These are phyloP conservation scores for Aspergillus ochraceus DNA, from an alignment of 2,329 filamentous ascomycete species.

Conservation along the genomic window DNA sequence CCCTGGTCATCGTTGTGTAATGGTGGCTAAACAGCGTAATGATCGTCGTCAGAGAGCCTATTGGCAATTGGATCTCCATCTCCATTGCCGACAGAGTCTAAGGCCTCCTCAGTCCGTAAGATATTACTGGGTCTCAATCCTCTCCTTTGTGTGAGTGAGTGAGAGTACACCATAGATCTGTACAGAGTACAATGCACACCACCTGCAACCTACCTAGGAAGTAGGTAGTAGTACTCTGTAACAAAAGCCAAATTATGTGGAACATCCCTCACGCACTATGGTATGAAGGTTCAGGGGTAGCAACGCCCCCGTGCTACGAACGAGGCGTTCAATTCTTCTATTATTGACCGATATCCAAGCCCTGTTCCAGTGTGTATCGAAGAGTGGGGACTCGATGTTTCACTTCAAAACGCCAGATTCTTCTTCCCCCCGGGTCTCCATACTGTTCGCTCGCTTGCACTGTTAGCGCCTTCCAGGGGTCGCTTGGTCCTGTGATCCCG, in stretches of 20 bases:
- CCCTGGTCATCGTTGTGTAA: too few species aligned
- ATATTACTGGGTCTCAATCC: too few species aligned
- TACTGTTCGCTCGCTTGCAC: slow-evolving; percentile 3
- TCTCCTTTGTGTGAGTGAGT: too few species aligned
- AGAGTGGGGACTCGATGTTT: slow-evolving; percentile 9
- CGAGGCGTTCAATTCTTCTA: not conserved
- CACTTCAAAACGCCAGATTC: slow-evolving; percentile 11
- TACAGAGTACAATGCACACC: not conserved
- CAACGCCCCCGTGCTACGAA: not conserved
- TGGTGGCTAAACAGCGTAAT: not conserved
- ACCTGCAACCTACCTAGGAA: too few species aligned
- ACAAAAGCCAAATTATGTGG: not conserved
- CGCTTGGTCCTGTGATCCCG: not conserved
- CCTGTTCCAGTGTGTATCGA: not conserved
- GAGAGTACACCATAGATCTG: not conserved
- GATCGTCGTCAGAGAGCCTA: not conserved
- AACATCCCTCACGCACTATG: not conserved
- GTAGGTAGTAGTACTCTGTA: not conserved
- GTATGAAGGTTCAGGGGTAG: not conserved
- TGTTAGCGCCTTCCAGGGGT: not conserved
- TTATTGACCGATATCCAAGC: slow-evolving; percentile 2
- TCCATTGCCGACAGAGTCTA: not conserved
- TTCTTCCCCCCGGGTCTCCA: not conserved
- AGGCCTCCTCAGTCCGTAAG: too few species aligned
- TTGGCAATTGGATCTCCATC: not conserved